phyloP scores from a whole-genome alignment of 106 monocot species.

The Dendrobium catenatum region DNA sequence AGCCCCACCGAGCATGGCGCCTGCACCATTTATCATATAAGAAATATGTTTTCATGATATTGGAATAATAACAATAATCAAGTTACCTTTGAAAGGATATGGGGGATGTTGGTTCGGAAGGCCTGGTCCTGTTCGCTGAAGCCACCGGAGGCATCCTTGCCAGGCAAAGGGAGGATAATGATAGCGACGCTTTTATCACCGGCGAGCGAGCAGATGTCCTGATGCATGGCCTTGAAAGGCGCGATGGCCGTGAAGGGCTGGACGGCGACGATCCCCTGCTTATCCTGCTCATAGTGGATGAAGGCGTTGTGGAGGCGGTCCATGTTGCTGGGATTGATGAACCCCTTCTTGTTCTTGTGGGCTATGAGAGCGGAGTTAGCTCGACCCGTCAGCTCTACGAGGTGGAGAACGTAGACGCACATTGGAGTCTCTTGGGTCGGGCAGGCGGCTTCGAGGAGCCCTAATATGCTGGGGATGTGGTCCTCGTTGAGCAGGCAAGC shows the following conservation, averaged over 20 bases:
- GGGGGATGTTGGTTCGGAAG: slow-evolving; percentile 8
- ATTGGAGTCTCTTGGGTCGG: neutral
- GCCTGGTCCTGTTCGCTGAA: neutral
- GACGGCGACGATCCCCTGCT: slow-evolving; percentile 17
- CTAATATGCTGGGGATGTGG: slow-evolving; percentile 20
- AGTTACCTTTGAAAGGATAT: slow-evolving; percentile 14
- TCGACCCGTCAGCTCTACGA: slow-evolving; percentile 32
- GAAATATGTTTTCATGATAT: neutral
- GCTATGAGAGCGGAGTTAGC: slow-evolving; percentile 22
- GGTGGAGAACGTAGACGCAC: slow-evolving; percentile 38
- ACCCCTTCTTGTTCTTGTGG: slow-evolving; percentile 35
- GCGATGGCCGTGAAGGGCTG: slow-evolving; percentile 35
- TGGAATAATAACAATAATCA: too few species aligned
- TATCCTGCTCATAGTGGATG: slow-evolving; percentile 28
- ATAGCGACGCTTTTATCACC: slow-evolving; percentile 16
- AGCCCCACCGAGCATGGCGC: slow-evolving; percentile 49
- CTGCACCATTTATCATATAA: neutral
- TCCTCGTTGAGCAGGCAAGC: slow-evolving; percentile 20
- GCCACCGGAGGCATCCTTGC: neutral
- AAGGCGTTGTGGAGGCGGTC: slow-evolving; percentile 32
- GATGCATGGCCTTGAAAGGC: slow-evolving; percentile 36
- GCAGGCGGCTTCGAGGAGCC: slow-evolving; percentile 25
- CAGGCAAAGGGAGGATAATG: slow-evolving; percentile 26
- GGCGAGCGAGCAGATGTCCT: slow-evolving; percentile 39
- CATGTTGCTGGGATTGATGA: slow-evolving; percentile 25